Evolutionary conservation across 2,329 filamentous ascomycete species (phyloP), one percentile per base, ranked within the genome.

Genomic region (Colletotrichum zoysiae): DNA sequence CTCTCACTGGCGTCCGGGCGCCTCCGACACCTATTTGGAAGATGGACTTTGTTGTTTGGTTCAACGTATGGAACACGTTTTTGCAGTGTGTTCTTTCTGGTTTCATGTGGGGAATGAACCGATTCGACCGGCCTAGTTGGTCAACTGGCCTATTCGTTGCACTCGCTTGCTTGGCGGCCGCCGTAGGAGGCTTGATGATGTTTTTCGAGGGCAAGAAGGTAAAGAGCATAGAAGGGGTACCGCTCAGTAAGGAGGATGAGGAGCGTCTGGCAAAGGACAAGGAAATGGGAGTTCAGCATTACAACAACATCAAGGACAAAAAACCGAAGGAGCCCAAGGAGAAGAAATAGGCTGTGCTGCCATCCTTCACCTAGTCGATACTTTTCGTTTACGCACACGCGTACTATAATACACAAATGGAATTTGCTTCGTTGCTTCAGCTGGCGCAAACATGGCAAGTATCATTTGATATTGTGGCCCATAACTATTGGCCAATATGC

Each of bases 101-200:
- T 3, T 92, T 94, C 82, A 97, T 97, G 94, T 97, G 93, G 93
- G 90, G 89, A 2, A 85, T 93, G 81, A 92, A 93, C 78, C 85
- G 93, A 30, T 91, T 90, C 77, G 82, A 92, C 30, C 86, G 94
- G n/a, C 93, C 94, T 0, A 88, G 88, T 30, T 97, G 93, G 93
- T 88, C 90, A 14, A 95, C 93, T 0, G 94, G 93, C 1, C 81
- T 95, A 0, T 94, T 96, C 77, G 92, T 97, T 23, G 92, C 88
- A 2, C 78, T 95, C 7, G 94, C 90, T 3, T 95, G 91, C 77
- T 85, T 91, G 26, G 89, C 92, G 6, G 92, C 91, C 9, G 92
- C 87, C 20, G 78, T 88, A 30, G 93, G 89, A 20, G 94, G 94
- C 3, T 81, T 92, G 44, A 87, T 93, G 78, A 90, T 91, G 81